Percentiles rank a stretch among this genome's conserved stretches.
Evolutionary conservation across 2,329 filamentous ascomycete species (phyloP).

Genomic region (Xylaria sp.): DNA sequence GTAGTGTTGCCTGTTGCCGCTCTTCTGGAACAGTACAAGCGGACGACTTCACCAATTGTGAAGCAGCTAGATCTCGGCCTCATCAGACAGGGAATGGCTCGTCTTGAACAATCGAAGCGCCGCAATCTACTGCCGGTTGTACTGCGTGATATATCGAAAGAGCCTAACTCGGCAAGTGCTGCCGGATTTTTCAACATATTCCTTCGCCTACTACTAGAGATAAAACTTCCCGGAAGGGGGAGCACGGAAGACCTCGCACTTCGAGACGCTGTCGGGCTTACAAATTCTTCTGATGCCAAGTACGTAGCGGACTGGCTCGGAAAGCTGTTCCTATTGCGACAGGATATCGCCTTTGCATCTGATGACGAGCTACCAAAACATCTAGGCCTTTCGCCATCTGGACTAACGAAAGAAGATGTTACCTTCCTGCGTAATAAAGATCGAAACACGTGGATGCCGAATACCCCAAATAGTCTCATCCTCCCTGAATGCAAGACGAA

Average conservation of each 20-base stretch:
- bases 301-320: slow-evolving; percentile 79
- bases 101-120: slow-evolving; percentile 63
- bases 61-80: slow-evolving; percentile 89
- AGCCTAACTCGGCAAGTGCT: slow-evolving; percentile 55
- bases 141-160: slow-evolving; percentile 68
- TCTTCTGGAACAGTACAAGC: slow-evolving; percentile 88
- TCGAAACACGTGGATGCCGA: slow-evolving; percentile 70
- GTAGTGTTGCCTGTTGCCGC: slow-evolving; percentile 84
- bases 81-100: slow-evolving; percentile 77
- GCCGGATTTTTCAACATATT: slow-evolving; percentile 81
- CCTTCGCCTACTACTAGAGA: slow-evolving; percentile 73
- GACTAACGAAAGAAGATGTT: slow-evolving; percentile 69
- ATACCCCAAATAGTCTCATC: slow-evolving; percentile 64
- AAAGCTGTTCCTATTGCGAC: slow-evolving; percentile 74
- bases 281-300: slow-evolving; percentile 68
- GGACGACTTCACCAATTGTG: slow-evolving; percentile 73
- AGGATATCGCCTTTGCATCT: slow-evolving; percentile 45
- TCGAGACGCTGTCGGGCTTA: slow-evolving; percentile 68
- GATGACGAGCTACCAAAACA: slow-evolving; percentile 36
- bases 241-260: slow-evolving; percentile 77
- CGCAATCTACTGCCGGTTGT: slow-evolving; percentile 74
- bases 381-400: slow-evolving; percentile 50
- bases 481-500: slow-evolving; percentile 73
- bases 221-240: slow-evolving; percentile 75
- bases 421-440: slow-evolving; percentile 72